Conservation (phyloP, 257 asterid genomes). For the Thymus quinquecostatus region DNA sequence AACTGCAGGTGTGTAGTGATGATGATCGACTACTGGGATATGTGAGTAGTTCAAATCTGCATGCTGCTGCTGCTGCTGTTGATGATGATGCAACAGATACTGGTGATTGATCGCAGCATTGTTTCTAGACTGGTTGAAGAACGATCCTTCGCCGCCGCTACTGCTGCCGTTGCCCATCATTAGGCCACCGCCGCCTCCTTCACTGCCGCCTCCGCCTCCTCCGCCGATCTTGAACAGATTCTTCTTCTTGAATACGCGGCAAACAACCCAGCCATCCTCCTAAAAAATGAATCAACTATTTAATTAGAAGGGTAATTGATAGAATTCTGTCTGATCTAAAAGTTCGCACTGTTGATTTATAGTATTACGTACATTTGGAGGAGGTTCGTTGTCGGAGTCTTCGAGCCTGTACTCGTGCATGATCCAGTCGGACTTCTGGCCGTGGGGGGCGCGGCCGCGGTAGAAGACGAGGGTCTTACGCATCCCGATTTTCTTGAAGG, state of each 20-base stretch:
- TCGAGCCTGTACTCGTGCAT: conserved; percentile 92
- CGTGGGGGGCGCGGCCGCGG: conserved; percentile 93
- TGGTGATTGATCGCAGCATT: conserved; percentile 8
- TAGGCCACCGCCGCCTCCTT: conserved; percentile 31
- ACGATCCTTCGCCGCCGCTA: conserved; percentile 31
- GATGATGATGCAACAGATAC: conserved; percentile 29
- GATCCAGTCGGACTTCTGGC: conserved; percentile 91
- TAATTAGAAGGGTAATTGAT: no score
- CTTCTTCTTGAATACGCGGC: conserved; percentile 93
- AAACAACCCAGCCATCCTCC: conserved; percentile 97
- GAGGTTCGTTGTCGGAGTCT: conserved; percentile 50
- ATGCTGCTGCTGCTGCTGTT: not conserved
- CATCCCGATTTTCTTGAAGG: conserved; percentile 79
- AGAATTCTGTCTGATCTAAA: no score
- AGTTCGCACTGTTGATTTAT: no score
- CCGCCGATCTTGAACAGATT: conserved; percentile 61
- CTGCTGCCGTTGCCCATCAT: not conserved
- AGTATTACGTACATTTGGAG: conserved; percentile 45
- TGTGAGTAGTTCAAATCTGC: conserved; percentile 44
- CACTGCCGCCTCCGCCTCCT: not conserved
- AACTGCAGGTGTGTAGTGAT: conserved; percentile 42
- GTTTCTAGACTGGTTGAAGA: conserved; percentile 31
- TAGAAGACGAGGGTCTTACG: conserved; percentile 90
- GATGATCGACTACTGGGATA: conserved; percentile 30
- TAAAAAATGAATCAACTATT: conserved; percentile 8